These are phyloP conservation scores for Mucuna pruriens DNA, from an alignment of 306 rosid genomes.

Conservation along the genomic window DNA sequence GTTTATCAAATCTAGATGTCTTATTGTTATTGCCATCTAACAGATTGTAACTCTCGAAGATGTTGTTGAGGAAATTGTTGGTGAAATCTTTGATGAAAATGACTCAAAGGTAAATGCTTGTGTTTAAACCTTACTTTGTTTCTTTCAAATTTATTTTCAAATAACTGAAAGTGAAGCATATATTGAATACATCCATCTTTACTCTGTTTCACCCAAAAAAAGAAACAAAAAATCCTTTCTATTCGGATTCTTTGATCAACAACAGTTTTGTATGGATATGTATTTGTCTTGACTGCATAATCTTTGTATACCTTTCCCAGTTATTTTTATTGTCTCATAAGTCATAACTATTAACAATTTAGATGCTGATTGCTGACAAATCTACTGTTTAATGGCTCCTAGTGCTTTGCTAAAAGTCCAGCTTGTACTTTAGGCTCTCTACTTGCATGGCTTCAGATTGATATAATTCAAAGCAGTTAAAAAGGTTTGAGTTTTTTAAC, in stretches of 20 bases:
- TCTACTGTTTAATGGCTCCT: not conserved
- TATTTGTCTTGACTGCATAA: not conserved
- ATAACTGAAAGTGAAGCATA: not conserved
- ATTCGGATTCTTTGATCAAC: not conserved
- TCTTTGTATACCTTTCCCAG: not conserved
- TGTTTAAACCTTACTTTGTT: constrained; percentile 7
- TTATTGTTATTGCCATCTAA: constrained; percentile 21
- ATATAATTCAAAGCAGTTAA: not conserved
- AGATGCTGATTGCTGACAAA: not conserved
- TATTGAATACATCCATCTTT: not conserved
- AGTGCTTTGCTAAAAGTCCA: not conserved
- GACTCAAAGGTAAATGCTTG: constrained; percentile 81
- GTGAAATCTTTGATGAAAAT: constrained; percentile 97
- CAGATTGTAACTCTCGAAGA: constrained; percentile 96
- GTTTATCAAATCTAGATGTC: constrained; percentile 18
- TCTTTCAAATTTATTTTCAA: constrained; percentile 12
- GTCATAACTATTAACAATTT: not conserved
- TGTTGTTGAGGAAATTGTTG: constrained; percentile 98
- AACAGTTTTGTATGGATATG: not conserved
- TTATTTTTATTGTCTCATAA: not conserved
- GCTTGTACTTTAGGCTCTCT: not conserved
- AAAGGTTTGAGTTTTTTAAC: not conserved
- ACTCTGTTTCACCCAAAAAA: not conserved
- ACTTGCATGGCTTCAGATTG: not conserved
- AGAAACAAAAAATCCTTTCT: not conserved